These are phyloP conservation scores for Plasmopara halstedii DNA, from an alignment of 352 stramenopile species.

Conservation along the genomic window DNA sequence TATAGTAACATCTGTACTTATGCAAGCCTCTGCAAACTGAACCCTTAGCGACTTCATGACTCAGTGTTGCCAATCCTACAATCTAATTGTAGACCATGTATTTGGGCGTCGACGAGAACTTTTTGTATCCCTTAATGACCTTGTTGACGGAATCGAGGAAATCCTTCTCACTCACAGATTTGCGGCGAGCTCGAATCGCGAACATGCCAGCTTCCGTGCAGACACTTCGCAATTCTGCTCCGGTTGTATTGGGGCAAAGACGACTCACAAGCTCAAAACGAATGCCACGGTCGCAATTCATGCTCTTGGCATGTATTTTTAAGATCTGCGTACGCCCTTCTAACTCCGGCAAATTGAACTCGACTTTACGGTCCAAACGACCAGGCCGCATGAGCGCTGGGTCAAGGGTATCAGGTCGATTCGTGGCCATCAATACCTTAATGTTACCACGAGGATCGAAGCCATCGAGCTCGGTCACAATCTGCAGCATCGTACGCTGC, in stretches of 20 bases:
- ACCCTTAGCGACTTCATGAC: not conserved
- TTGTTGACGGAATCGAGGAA: conserved; percentile 99
- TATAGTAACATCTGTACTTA: not conserved
- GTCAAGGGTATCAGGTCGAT: conserved; percentile 27
- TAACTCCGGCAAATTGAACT: conserved; percentile 98
- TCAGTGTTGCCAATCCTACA: conserved; percentile 4
- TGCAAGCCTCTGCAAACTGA: not conserved
- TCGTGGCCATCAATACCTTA: conserved; percentile 87
- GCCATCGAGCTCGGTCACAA: conserved; percentile 98
- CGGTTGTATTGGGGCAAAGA: conserved; percentile 98
- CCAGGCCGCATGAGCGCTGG: conserved; percentile 48
- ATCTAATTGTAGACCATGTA: conserved; percentile 98
- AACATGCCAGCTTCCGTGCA: conserved; percentile 99
- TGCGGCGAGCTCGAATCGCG: conserved; percentile 96
- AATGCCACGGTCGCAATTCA: conserved; percentile 99
- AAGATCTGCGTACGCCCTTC: conserved; percentile 98
- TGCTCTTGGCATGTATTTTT: conserved; percentile 99
- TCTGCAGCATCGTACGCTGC: conserved; percentile 99
- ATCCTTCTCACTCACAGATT: conserved; percentile 98
- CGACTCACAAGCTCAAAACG: conserved; percentile 97
- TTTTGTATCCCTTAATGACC: conserved; percentile 99
- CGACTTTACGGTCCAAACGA: conserved; percentile 98
- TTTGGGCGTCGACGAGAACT: conserved; percentile 99
- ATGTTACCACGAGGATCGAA: conserved; percentile 99
- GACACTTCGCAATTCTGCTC: conserved; percentile 96